Base-by-base conservation (phyloP, 208 protist species). In the Entamoeba histolytica region DNA sequence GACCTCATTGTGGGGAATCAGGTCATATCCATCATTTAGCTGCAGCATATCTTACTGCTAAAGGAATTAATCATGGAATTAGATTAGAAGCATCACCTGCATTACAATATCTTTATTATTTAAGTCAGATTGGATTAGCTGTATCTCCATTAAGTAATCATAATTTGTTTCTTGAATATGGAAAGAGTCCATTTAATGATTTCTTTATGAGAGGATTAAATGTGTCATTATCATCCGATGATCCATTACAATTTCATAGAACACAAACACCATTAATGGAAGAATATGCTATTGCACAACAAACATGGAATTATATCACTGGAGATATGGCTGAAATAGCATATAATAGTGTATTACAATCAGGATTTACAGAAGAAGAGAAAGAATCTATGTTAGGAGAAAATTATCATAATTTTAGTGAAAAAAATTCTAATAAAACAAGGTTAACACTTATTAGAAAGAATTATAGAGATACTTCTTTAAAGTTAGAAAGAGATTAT, bases 131-230 rank as follows among this genome's bases (percentile, higher is more conserved):
- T 94, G 98, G 98, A 55, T 95, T 99, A n/a, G 97, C 98, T 61
- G 97, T 99, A 92, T 99, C 98, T 39, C 98, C 98, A n/a, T 96
- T 99, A 31, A 98, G 97, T 96, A 99, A 99, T 96, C 99, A 99
- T 96, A 96, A 97, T 12, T 96, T 99, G 10, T 99, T 99, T 94
- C 94, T 99, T 49, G 95, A 96, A n/a, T 99, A 99, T 94, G 91
- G 98, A 50, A 97, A 97, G 93, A 98, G 98, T 95, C 98, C 98
- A 35, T 99, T 99, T 94, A 97, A 97, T 31, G n/a, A 39, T 28
- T 91, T 93, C 61, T 93, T 93, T 49, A 87, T 14, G 8, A 35
- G 55, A 17, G 93, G 93, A 6, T 23, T 93, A 3, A 52, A 92
- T 19, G 49, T 91, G 12, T 69, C 93, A 17, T 31, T 93, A n/a